Evolutionary conservation across 1,284 basidiomycete species (phyloP).

Genomic region (Fomitopsis pinicola): DNA sequence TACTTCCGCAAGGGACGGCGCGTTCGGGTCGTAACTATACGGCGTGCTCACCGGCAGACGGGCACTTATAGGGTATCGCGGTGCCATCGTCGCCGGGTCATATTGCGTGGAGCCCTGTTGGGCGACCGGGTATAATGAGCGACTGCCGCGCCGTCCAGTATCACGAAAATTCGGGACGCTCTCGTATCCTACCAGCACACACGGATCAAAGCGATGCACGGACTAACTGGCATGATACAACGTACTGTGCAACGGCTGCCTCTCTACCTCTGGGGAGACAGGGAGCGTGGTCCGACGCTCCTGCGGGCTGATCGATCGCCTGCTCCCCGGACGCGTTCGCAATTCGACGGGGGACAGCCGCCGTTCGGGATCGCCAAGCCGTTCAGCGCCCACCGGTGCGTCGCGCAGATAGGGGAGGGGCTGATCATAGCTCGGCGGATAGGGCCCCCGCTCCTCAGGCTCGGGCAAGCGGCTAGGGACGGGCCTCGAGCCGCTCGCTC

Average conservation of each 20-base stretch:
- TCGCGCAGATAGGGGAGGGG: background rate
- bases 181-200: background rate
- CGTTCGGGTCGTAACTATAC: background rate
- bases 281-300: background rate
- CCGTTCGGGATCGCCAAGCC: background rate
- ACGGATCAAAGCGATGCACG: background rate
- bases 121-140: background rate
- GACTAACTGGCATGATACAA: background rate
- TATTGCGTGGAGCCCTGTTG: background rate
- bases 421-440: background rate
- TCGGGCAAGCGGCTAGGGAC: constrained; percentile 1
- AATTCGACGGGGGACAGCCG: background rate
- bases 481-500: background rate
- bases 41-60: background rate
- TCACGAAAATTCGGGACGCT: background rate
- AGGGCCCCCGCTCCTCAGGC: background rate
- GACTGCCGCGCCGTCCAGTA: background rate
- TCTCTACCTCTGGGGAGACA: background rate
- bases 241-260: background rate
- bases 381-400: background rate
- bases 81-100: constrained; percentile 1
- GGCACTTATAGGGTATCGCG: background rate
- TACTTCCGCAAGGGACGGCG: background rate
- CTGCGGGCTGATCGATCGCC: background rate
- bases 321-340: background rate